phyloP scores from a whole-genome alignment of 2,329 filamentous ascomycete species.

The Verticillium longisporum region DNA sequence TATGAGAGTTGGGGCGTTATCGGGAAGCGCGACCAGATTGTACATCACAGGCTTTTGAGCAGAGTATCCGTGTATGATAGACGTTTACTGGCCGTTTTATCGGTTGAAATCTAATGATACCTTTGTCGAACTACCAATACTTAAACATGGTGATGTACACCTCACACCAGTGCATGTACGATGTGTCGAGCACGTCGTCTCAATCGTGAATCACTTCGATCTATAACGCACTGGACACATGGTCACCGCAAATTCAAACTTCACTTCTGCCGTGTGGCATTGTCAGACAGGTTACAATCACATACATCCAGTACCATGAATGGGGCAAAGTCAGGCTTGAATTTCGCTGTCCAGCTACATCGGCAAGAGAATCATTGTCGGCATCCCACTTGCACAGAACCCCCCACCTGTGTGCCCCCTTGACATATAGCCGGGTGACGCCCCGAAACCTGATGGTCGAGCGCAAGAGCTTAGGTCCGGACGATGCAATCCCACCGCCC shows the following conservation, averaged over 20 bases:
- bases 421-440: constrained; percentile 16
- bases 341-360: constrained; percentile 25
- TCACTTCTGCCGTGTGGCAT: too few relatives aligned
- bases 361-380: constrained; percentile 18
- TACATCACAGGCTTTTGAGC: neutral
- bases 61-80: neutral
- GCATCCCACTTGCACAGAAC: constrained; percentile 23
- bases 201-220: neutral
- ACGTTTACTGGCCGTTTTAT: neutral
- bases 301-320: too few relatives aligned
- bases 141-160: too few relatives aligned
- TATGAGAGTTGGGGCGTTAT: neutral
- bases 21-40: constrained; percentile 2
- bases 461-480: constrained; percentile 26
- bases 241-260: too few relatives aligned
- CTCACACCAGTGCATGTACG: too few relatives aligned
- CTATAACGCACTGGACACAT: too few relatives aligned
- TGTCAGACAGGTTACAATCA: too few relatives aligned
- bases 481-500: constrained; percentile 17
- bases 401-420: constrained; percentile 23
- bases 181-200: too few relatives aligned
- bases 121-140: too few relatives aligned
- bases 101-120: neutral
- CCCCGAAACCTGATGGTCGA: constrained; percentile 18
- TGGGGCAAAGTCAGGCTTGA: constrained; percentile 23